Conservation (phyloP, 2,329 filamentous ascomycete genomes). For the Byssoonygena ceratinophila region DNA sequence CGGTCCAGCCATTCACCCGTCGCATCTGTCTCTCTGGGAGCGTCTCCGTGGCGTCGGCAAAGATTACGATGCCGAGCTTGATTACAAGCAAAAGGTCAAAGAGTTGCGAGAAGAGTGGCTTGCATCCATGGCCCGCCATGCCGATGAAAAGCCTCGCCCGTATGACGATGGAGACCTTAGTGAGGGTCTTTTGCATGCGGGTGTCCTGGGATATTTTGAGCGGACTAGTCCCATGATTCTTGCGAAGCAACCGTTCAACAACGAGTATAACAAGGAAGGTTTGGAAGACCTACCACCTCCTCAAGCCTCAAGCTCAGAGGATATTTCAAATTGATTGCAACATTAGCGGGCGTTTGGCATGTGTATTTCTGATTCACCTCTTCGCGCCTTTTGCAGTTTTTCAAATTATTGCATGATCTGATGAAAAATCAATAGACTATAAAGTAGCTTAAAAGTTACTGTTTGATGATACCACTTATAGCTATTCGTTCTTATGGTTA, state of each 20-base stretch:
- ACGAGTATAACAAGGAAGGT: conserved; percentile 1
- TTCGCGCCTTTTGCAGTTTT: neutral
- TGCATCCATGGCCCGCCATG: conserved; percentile 37
- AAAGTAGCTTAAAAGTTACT: too few species aligned
- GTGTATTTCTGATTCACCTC: neutral
- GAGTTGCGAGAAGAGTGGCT: conserved; percentile 62
- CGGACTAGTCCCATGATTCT: conserved; percentile 31
- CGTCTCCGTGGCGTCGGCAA: conserved; percentile 66
- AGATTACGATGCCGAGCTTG: conserved; percentile 68
- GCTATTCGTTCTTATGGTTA: too few species aligned
- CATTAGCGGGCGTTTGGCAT: conserved; percentile 1
- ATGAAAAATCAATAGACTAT: conserved; percentile 6
- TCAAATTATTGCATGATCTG: neutral
- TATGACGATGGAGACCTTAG: conserved; percentile 34
- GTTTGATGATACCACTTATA: too few species aligned
- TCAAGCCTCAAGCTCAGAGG: conserved; percentile 7
- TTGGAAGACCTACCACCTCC: conserved; percentile 10
- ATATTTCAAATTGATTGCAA: conserved; percentile 7
- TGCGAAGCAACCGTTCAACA: conserved; percentile 10
- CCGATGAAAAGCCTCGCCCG: conserved; percentile 39
- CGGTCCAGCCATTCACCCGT: conserved; percentile 80
- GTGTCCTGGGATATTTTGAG: conserved; percentile 46
- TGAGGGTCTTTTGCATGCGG: conserved; percentile 39
- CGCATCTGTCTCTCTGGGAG: conserved; percentile 84
- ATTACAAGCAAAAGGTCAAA: conserved; percentile 73